Percentiles rank a stretch among this genome's conserved stretches.
Evolutionary conservation across 805 yeast species (phyloP).

Genomic region (Candida jianshihensis): DNA sequence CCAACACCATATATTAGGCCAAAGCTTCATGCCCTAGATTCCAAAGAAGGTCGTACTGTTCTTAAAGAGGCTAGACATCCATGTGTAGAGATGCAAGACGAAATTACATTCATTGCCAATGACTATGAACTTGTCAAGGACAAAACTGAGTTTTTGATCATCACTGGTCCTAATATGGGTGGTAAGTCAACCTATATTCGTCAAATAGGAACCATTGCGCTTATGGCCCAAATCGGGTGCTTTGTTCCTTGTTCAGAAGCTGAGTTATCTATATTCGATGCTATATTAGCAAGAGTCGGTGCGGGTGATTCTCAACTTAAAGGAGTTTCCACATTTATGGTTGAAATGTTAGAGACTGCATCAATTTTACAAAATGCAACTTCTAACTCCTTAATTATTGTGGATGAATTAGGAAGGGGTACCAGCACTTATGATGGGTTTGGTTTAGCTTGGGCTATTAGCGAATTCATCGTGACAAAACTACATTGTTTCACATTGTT

Average conservation of each 20-base stretch:
- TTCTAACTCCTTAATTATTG: constrained; percentile 69
- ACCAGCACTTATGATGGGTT: constrained; percentile 89
- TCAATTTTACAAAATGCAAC: constrained; percentile 79
- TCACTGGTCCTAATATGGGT: constrained; percentile 97
- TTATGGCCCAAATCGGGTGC: constrained; percentile 86
- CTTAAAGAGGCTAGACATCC: constrained; percentile 88
- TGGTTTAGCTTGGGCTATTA: constrained; percentile 95
- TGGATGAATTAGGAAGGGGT: constrained; percentile 90
- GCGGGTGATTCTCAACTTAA: constrained; percentile 97
- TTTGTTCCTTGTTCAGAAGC: constrained; percentile 79
- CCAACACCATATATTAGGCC: constrained; percentile 81
- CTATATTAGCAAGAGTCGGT: constrained; percentile 94
- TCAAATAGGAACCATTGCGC: constrained; percentile 79
- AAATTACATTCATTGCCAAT: constrained; percentile 82
- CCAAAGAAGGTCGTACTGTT: constrained; percentile 37
- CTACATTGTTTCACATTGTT: constrained; percentile 77
- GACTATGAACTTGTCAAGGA: constrained; percentile 64
- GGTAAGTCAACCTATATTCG: constrained; percentile 93
- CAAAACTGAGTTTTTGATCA: constrained; percentile 63
- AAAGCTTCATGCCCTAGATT: constrained; percentile 47
- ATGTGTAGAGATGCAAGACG: constrained; percentile 88
- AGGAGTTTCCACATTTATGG: constrained; percentile 94
- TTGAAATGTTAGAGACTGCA: constrained; percentile 94
- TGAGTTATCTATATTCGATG: constrained; percentile 79
- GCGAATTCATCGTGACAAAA: constrained; percentile 70